Conservation (phyloP, 73 alveolate genomes). For the Durusdinium trenchii region DNA sequence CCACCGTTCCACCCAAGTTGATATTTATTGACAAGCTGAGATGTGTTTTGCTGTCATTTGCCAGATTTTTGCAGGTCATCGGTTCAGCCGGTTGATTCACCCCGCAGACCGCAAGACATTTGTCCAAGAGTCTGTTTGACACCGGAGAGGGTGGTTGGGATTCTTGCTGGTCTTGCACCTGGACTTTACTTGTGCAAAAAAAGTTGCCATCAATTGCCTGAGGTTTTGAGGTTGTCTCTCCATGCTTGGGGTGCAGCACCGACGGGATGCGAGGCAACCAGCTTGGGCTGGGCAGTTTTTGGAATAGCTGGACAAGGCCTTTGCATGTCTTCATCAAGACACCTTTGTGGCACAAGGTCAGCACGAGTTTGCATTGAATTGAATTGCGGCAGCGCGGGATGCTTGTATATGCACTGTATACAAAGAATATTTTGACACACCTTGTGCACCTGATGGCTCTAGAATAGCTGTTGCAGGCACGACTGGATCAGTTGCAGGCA, state of each 20-base stretch:
- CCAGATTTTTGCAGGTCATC: background rate
- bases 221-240: background rate
- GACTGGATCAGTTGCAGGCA: conserved; percentile 23
- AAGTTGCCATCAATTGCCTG: no score
- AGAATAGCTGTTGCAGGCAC: background rate
- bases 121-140: no score
- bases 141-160: no score
- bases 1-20: background rate
- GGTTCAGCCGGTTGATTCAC: background rate
- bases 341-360: background rate
- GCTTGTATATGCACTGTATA: background rate
- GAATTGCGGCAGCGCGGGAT: no score
- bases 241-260: conserved; percentile 11
- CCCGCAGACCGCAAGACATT: no score
- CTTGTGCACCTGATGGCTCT: background rate
- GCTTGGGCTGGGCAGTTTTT: background rate
- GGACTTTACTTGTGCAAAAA: background rate
- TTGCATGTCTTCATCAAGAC: background rate
- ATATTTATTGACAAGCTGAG: background rate
- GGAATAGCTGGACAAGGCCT: background rate
- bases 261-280: background rate
- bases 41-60: background rate
- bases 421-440: background rate
- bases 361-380: no score
- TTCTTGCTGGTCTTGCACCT: background rate